Conservation (phyloP, 2,329 filamentous ascomycete species). For the Penicillium fuscoglaucum region DNA sequence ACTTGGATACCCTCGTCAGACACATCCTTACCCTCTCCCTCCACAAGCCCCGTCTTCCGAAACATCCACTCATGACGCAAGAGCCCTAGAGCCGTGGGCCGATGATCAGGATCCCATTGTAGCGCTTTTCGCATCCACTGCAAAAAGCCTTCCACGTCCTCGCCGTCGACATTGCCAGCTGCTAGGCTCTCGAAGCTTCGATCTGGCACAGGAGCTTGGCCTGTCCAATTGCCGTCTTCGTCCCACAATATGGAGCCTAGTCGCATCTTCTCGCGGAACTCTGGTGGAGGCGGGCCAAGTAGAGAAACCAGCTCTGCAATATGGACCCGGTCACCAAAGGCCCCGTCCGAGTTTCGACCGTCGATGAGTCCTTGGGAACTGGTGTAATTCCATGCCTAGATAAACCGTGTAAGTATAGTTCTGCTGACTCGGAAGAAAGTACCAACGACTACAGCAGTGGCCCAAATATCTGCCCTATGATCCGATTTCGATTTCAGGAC, state of each 20-base stretch:
- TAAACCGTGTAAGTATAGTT: neutral
- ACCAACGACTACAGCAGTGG: neutral
- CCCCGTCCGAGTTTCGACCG: constrained; percentile 20
- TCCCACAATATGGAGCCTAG: constrained; percentile 28
- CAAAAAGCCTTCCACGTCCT: constrained; percentile 29
- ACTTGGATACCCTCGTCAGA: neutral
- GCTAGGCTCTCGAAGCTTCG: constrained; percentile 12
- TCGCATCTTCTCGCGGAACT: constrained; percentile 19
- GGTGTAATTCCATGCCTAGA: constrained; percentile 7
- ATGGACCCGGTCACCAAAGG: constrained; percentile 25
- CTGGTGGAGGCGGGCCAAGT: constrained; percentile 15
- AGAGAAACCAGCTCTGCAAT: constrained; percentile 28
- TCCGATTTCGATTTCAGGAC: neutral
- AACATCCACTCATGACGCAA: constrained; percentile 43
- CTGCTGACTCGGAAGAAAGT: too few species aligned
- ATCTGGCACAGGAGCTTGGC: constrained; percentile 20
- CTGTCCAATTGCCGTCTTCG: constrained; percentile 23
- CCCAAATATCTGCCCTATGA: neutral
- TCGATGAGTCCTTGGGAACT: constrained; percentile 9
- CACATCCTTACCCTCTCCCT: neutral
- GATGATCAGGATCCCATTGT: constrained; percentile 29
- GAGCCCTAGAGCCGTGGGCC: constrained; percentile 36
- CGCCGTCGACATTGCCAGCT: constrained; percentile 17
- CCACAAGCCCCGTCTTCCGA: neutral
- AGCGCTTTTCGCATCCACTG: constrained; percentile 31